Conservation (phyloP, 768 basidiomycete genomes). For the Leccinum barrowsii region DNA sequence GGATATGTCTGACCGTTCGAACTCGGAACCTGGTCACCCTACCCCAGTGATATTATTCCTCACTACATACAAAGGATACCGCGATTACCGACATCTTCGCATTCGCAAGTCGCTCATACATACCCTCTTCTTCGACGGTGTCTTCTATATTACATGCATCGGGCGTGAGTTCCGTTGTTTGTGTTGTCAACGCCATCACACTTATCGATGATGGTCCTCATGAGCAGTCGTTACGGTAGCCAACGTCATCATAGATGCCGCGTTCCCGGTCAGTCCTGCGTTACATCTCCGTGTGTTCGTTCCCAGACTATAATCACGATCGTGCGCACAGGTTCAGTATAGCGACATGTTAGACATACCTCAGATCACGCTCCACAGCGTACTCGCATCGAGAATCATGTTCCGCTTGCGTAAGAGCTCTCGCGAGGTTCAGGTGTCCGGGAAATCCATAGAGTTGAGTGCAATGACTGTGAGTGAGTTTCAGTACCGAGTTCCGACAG, state of each 20-base stretch:
- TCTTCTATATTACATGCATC: not conserved
- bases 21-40: too few species aligned
- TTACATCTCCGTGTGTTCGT: too few species aligned
- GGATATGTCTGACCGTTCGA: too few species aligned
- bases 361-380: not conserved
- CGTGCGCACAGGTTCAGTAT: not conserved
- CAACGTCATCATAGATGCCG: not conserved
- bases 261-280: not conserved
- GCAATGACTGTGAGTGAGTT: not conserved
- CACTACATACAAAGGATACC: not conserved
- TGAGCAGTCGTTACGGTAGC: not conserved
- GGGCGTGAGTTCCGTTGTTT: not conserved
- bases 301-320: too few species aligned
- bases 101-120: not conserved
- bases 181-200: not conserved
- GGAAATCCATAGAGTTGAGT: not conserved
- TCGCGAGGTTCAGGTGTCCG: not conserved
- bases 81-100: not conserved
- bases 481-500: not conserved
- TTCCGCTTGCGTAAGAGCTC: not conserved
- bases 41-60: not conserved
- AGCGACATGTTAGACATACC: not conserved
- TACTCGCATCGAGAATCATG: not conserved
- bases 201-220: not conserved
- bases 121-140: not conserved